phyloP scores from a whole-genome alignment of 2,329 filamentous ascomycete genomes.

The Neonectria punicea region DNA sequence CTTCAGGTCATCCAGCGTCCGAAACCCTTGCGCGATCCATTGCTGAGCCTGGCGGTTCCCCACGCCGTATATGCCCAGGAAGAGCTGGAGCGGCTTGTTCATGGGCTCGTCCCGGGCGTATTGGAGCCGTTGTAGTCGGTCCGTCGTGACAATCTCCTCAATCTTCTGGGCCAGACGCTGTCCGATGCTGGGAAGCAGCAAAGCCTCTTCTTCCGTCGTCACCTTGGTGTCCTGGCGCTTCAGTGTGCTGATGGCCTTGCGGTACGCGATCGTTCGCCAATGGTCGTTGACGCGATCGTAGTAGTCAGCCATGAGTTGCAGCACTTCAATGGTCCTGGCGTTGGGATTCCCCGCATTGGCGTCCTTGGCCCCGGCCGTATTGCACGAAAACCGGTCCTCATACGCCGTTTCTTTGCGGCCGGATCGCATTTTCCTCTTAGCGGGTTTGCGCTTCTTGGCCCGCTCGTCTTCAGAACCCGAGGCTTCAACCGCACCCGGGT shows the following conservation, averaged over 20 bases:
- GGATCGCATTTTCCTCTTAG: constrained; percentile 33
- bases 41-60: constrained; percentile 75
- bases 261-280: constrained; percentile 81
- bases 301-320: constrained; percentile 82
- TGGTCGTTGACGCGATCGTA: constrained; percentile 80
- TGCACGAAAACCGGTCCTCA: constrained; percentile 65
- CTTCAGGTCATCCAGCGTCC: constrained; percentile 77
- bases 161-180: constrained; percentile 82
- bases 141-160: constrained; percentile 84
- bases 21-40: constrained; percentile 81
- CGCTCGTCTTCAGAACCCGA: constrained; percentile 40
- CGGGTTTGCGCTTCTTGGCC: constrained; percentile 25
- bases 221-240: constrained; percentile 73
- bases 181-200: constrained; percentile 75
- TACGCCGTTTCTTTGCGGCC: constrained; percentile 47
- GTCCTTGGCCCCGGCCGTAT: constrained; percentile 60
- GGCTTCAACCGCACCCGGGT: constrained; percentile 25
- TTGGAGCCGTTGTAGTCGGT: constrained; percentile 77
- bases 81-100: constrained; percentile 73
- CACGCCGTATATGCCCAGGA: constrained; percentile 83
- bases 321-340: constrained; percentile 75
- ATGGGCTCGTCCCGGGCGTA: constrained; percentile 73
- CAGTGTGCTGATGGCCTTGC: constrained; percentile 79
- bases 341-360: constrained; percentile 72
- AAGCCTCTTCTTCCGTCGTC: constrained; percentile 75